A percentile compares a stretch with the other conserved stretches of the same genome.
These are phyloP conservation scores for Taphrina sp. DNA, from an alignment of 1,139 yeast genomes.

Conservation along the genomic window DNA sequence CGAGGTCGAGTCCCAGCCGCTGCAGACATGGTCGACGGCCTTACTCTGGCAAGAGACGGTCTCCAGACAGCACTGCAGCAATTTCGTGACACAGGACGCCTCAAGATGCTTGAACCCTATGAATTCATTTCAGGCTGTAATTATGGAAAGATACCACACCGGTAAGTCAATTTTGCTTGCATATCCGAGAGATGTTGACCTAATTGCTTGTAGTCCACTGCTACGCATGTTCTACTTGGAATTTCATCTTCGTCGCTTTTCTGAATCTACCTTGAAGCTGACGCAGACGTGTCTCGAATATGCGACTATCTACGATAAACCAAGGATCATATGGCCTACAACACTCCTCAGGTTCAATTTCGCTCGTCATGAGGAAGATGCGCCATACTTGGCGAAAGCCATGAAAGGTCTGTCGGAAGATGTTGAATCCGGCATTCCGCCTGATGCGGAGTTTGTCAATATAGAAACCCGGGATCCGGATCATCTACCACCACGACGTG, in stretches of 20 bases:
- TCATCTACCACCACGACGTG: conserved; percentile 42
- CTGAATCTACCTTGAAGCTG: conserved; percentile 30
- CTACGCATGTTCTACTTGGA: conserved; percentile 28
- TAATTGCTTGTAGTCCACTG: conserved; percentile 16
- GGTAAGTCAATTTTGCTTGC: no score
- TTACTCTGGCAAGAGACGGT: conserved; percentile 5
- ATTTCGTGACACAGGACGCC: conserved; percentile 20
- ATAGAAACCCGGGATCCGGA: conserved; percentile 43
- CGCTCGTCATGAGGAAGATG: background rate
- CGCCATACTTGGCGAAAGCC: background rate
- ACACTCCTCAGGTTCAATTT: background rate
- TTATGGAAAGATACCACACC: conserved; percentile 2
- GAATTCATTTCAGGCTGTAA: conserved; percentile 12
- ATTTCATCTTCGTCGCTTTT: conserved; percentile 23
- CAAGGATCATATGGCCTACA: no score
- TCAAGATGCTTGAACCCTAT: conserved; percentile 26
- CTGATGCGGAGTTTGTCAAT: conserved; percentile 38
- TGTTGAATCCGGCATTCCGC: conserved; percentile 5
- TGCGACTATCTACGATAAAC: conserved; percentile 12
- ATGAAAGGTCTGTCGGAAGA: conserved; percentile 10
- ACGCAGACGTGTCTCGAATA: conserved; percentile 29
- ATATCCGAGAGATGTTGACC: no score
- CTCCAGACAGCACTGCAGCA: conserved; percentile 18
- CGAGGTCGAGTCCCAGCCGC: background rate
- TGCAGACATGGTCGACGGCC: background rate